These are phyloP conservation scores for Hippophae rhamnoides DNA, from an alignment of 306 rosid species.

Conservation along the genomic window DNA sequence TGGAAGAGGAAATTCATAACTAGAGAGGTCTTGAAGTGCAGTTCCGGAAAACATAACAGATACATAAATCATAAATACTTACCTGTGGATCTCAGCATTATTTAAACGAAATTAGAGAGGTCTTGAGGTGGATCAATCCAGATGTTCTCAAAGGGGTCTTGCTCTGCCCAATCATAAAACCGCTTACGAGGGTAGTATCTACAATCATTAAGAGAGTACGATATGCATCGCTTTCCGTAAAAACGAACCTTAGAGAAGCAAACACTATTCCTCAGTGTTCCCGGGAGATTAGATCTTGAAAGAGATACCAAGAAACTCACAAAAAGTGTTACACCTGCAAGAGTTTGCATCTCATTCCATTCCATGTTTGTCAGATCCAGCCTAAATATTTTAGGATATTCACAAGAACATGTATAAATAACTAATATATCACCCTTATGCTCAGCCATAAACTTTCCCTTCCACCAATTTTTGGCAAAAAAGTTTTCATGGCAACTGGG, in stretches of 20 bases:
- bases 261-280: conserved; percentile 57
- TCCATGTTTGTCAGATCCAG: conserved; percentile 47
- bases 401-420: conserved; percentile 68
- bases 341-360: conserved; percentile 69
- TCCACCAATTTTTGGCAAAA: conserved; percentile 85
- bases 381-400: conserved; percentile 65
- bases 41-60: not conserved
- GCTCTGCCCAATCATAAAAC: conserved; percentile 84
- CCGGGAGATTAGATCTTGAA: conserved; percentile 56
- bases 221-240: conserved; percentile 71
- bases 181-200: conserved; percentile 83
- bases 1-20: too few species aligned
- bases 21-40: too few species aligned
- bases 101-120: conserved; percentile 44
- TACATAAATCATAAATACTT: conserved; percentile 5
- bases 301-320: conserved; percentile 72
- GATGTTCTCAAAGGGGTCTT: conserved; percentile 66
- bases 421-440: conserved; percentile 58
- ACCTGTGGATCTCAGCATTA: conserved; percentile 20
- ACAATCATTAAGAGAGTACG: conserved; percentile 51
- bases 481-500: conserved; percentile 76
- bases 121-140: conserved; percentile 78
- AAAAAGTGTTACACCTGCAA: conserved; percentile 56
- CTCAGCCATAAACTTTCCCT: conserved; percentile 80
- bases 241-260: conserved; percentile 82